These are phyloP conservation scores for Cucumis hystrix DNA, from an alignment of 306 rosid genomes.

Conservation along the genomic window DNA sequence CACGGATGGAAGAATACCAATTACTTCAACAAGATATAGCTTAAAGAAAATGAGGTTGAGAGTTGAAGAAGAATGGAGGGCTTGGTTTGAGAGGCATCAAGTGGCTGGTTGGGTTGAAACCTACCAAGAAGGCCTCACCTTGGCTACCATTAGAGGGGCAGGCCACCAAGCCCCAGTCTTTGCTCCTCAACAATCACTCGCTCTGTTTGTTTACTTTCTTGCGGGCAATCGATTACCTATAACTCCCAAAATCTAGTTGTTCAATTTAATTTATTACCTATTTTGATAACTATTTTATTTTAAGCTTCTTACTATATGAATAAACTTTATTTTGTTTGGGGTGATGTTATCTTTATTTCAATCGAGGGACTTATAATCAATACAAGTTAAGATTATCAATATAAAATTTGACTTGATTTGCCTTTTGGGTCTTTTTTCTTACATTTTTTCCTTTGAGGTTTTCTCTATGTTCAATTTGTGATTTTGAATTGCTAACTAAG, in stretches of 20 bases:
- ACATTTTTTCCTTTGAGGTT: too few relatives aligned
- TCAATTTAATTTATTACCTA: accelerated
- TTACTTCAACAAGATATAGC: conserved; percentile 48
- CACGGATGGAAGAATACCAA: conserved; percentile 54
- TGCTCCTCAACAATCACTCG: conserved; percentile 39
- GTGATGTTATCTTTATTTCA: neutral
- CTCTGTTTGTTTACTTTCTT: conserved; percentile 43
- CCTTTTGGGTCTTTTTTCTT: too few relatives aligned
- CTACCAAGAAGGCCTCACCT: conserved; percentile 39
- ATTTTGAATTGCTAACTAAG: too few relatives aligned
- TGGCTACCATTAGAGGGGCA: conserved; percentile 59
- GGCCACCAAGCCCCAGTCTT: conserved; percentile 54
- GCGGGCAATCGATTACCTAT: conserved; percentile 21
- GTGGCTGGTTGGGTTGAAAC: conserved; percentile 57
- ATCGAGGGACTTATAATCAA: neutral
- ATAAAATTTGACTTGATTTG: too few relatives aligned
- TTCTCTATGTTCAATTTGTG: too few relatives aligned
- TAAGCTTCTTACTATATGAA: neutral
- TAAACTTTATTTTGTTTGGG: neutral
- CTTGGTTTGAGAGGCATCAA: conserved; percentile 35
- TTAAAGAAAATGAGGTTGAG: conserved; percentile 27
- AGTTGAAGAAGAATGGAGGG: conserved; percentile 34
- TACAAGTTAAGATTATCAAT: too few relatives aligned
- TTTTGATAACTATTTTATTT: neutral
- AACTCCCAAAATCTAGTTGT: neutral